Percentiles rank a stretch among this genome's conserved stretches.
Conservation (phyloP, 352 stramenopile species). For the Ophiocytium majus region DNA sequence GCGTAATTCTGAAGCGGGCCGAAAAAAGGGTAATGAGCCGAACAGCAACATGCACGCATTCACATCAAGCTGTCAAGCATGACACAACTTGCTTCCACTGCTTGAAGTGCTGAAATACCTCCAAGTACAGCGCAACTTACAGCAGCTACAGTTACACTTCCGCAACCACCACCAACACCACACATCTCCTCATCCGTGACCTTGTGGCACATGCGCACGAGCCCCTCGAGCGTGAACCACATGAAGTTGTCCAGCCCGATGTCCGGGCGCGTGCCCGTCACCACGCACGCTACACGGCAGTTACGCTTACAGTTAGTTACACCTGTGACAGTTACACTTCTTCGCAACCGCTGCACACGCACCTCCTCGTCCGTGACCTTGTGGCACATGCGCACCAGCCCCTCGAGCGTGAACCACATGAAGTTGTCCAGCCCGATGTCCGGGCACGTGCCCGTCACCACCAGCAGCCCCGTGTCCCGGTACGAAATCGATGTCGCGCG, state of each 20-base stretch:
- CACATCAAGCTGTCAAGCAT: too few species aligned
- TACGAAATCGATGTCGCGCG: conserved; percentile 64
- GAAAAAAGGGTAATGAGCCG: too few species aligned
- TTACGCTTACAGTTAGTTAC: too few species aligned
- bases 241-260: conserved; percentile 93
- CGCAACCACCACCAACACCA: neutral
- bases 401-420: conserved; percentile 92
- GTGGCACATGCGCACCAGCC: conserved; percentile 91
- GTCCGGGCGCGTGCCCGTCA: conserved; percentile 61
- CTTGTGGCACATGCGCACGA: conserved; percentile 92
- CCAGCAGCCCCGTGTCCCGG: conserved; percentile 98
- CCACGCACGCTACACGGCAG: too few species aligned
- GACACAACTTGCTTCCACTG: too few species aligned
- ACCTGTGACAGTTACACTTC: too few species aligned
- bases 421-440: conserved; percentile 89
- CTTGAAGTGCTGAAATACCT: too few species aligned
- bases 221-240: conserved; percentile 89
- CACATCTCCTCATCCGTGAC: conserved; percentile 91
- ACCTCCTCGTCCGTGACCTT: conserved; percentile 95
- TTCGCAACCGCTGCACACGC: neutral
- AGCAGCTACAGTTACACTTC: too few species aligned
- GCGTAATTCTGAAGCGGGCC: too few species aligned
- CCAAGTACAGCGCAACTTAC: too few species aligned
- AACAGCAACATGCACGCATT: too few species aligned
- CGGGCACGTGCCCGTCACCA: conserved; percentile 86